phyloP scores from a whole-genome alignment of 2,329 filamentous ascomycete species.

The Neopestalotiopsis sp. region DNA sequence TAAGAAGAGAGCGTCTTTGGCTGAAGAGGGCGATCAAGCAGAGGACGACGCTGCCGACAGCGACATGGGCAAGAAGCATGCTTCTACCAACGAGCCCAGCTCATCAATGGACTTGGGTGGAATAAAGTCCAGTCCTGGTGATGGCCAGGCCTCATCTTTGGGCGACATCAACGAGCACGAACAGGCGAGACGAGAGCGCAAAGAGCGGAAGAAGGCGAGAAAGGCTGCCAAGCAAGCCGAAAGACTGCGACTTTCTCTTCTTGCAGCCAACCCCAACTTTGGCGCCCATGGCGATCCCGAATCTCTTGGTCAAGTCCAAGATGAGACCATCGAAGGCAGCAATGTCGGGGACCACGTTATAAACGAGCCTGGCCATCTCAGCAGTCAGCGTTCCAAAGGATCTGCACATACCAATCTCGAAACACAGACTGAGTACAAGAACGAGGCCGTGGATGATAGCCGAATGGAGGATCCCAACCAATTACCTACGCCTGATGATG shows the following conservation, averaged over 20 bases:
- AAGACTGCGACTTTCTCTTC: not conserved
- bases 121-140: not conserved
- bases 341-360: conserved; percentile 16
- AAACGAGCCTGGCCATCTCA: not conserved
- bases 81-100: not conserved
- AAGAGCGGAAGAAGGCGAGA: conserved; percentile 51
- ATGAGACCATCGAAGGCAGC: conserved; percentile 16
- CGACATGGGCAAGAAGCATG: not conserved
- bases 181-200: conserved; percentile 18
- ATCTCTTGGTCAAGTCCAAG: conserved; percentile 7
- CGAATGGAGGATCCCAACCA: conserved; percentile 15
- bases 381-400: not conserved
- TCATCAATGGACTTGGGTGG: conserved; percentile 14
- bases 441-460: not conserved
- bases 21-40: not conserved
- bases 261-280: conserved; percentile 18
- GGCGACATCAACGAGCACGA: conserved; percentile 11
- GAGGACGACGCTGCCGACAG: not conserved
- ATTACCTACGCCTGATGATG: conserved; percentile 13
- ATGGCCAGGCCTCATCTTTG: not conserved
- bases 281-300: conserved; percentile 11
- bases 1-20: conserved; percentile 1
- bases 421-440: not conserved
- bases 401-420: not conserved
- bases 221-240: conserved; percentile 36